Base-by-base conservation (phyloP, 768 basidiomycete species). In the Piloderma croceum region DNA sequence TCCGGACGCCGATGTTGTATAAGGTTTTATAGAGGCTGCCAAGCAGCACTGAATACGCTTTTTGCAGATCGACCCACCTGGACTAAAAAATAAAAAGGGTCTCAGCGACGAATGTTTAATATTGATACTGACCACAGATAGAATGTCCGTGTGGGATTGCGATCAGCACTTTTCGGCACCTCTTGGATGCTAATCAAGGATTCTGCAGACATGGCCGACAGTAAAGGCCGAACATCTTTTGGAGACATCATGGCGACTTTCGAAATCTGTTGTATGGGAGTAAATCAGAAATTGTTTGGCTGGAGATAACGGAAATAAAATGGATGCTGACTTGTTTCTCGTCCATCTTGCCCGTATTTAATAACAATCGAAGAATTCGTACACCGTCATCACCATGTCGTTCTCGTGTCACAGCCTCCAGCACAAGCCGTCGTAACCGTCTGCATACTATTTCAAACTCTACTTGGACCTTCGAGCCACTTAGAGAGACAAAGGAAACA, bases 211-310 rank as follows among this genome's bases (percentile, higher is more conserved):
- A 99, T 74, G 3, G 79, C 77, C 15, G 87, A 76, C 39, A 97
- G 69, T 33, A 90, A 64, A 9, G 83, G 81, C 38, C 93, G 81
- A 39, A 88, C 83, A 47, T 91, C 87, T 58, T 89, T 90, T 24
- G 84, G 72, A 2, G 89, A 76, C 71, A 98, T 85, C 88, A 99
- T 90, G 13, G 90, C 88, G 36, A 84, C 70, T 60, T 94, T 94
- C 22, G 90, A 86, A 35, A 99, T 81, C 93, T 98, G 49, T 11
- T 22, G 13, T n/a, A 27, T 22, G 24, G 13, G 31, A 36, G 9
- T 36, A 15, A 31, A 31, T 32, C 29, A 45, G 20, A 34, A 24
- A 32, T 18, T 13, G 29, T 42, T 18, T 11, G 7, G 13, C 7
- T 24, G 15, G 42, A 31, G 36, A 24, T 32, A 24, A 23, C 27